Percentiles rank a stretch among this genome's conserved stretches.
Evolutionary conservation across 106 monocot species (phyloP).

Genomic region (Dendrobium officinale): DNA sequence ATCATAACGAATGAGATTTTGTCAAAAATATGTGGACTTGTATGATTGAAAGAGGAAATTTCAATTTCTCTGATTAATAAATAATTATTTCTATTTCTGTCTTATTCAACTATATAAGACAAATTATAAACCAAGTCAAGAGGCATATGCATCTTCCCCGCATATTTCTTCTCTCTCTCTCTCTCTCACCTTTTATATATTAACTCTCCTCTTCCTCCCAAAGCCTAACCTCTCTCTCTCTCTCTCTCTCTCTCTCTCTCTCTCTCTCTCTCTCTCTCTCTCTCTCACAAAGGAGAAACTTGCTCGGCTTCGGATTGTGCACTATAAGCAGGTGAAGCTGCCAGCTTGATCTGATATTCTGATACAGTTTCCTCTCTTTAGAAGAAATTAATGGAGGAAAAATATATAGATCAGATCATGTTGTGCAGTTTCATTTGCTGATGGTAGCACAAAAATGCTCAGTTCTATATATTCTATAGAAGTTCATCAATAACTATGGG

Average conservation of each 20-base stretch:
- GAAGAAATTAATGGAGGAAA: not conserved
- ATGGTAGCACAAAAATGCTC: not conserved
- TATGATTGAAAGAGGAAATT: too few relatives aligned
- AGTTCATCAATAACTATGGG: too few relatives aligned
- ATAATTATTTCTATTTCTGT: too few relatives aligned
- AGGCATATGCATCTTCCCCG: not conserved
- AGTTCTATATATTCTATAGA: too few relatives aligned
- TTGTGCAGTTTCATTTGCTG: slow-evolving; percentile 4
- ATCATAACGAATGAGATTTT: too few relatives aligned
- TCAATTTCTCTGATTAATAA: too few relatives aligned
- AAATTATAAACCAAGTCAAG: too few relatives aligned
- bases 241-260: not conserved
- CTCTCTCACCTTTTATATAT: not conserved
- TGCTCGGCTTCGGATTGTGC: not conserved
- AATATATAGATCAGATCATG: not conserved
- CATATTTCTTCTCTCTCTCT: not conserved
- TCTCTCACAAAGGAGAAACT: not conserved
- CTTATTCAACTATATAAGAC: too few relatives aligned
- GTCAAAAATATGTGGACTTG: too few relatives aligned
- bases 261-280: not conserved
- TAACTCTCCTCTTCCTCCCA: not conserved
- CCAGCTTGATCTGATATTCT: slow-evolving; percentile 86
- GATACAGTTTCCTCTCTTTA: not conserved
- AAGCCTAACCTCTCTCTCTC: not conserved
- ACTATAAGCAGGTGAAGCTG: slow-evolving; percentile 81